Base-by-base conservation (phyloP, 164 flowering plant species). In the Cinnamomum chago region DNA sequence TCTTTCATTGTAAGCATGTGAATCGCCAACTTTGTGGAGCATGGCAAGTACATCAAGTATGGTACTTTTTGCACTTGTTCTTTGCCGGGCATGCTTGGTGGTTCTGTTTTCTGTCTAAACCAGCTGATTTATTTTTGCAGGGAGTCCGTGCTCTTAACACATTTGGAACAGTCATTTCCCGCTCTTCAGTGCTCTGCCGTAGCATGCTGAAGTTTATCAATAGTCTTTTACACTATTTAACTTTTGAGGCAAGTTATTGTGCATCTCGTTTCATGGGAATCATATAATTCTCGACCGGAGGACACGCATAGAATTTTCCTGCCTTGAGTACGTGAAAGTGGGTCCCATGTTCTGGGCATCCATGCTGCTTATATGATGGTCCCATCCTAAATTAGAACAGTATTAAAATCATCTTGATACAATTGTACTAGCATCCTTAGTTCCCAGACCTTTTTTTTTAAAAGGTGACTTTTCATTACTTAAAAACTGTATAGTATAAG, bases 31-130 rank as follows among this genome's bases (percentile, higher is more conserved):
- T 94, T 73, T 90, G 97, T 84, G 95, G 86, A 75, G 99, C 99
- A 76, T 96, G 99, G 99, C 99, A 96, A 86, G 80, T 86, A 69
- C 99, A 94, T 88, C 99, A 96, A 79, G 99, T 94, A 85, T 73
- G 89, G 13, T 17, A 74, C n/a, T 40, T 66, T 74, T 40, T 40
- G 11, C 47, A 40, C 62, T 75, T 78, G 73, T 35, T 69, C 33
- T 52, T 55, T 20, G 5, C n/a, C 2, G n/a, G n/a, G 60, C n/a
- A 15, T 55, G 60, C n/a, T 13, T 15, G 5, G 60, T 15, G 60
- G n/a, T 55, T 55, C 60, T 55, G n/a, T 55, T 55, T 55, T 55
- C 17, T 12, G 2, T 55, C 17, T 55, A 14, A 55, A 20, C 5
- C 22, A 9, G 24, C 23, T 62, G 23, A 62, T 2, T 23, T 64